Base-by-base conservation (phyloP, 176 grass and related monocot genomes). In the Zizania latifolia region DNA sequence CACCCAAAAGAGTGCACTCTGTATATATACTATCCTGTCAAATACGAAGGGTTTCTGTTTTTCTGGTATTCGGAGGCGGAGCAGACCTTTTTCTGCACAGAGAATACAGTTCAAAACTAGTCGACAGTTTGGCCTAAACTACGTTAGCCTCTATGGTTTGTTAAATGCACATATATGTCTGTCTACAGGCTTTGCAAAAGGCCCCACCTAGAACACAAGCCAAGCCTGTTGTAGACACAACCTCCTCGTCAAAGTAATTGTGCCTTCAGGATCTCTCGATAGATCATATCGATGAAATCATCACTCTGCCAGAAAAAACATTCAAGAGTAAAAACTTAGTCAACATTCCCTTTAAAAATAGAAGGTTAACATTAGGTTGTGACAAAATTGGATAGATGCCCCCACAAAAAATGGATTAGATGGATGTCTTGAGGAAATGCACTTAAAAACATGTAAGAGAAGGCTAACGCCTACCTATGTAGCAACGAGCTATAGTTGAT, bases 241-340 rank as follows among this genome's bases (percentile, higher is more conserved):
- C 50, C 31, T 12, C 32, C n/a, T 46, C 30, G 33, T 82, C 85
- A 80, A 53, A 59, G 61, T 40, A 68, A 67, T 39, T 82, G 83
- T 33, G 70, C 71, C 78, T 77, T 92, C 36, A 76, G 57, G 30
- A 92, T 45, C 90, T 92, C 90, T 58, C 58, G 33, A 33, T 86
- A 82, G n/a, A 92, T 29, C 79, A 86, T 86, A 43, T 92, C 82
- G 11, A 92, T 69, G 79, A 92, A 89, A 57, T 80, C 34, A 50
- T 86, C 83, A 38, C 89, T 92, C 82, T 92, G 90, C 24, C 71
- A 50, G 54, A 15, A 15, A 26, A 41, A 78, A 62, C 12, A 4
- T 15, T 26, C 16, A 10, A 3, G 29, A 89, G 58, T n/a, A 77
- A 72, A 83, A 13, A 58, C 37, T 37, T 15, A 62, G 16, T 60